Base-by-base conservation (phyloP, 2,329 filamentous ascomycete genomes). In the Cercospora sp. region DNA sequence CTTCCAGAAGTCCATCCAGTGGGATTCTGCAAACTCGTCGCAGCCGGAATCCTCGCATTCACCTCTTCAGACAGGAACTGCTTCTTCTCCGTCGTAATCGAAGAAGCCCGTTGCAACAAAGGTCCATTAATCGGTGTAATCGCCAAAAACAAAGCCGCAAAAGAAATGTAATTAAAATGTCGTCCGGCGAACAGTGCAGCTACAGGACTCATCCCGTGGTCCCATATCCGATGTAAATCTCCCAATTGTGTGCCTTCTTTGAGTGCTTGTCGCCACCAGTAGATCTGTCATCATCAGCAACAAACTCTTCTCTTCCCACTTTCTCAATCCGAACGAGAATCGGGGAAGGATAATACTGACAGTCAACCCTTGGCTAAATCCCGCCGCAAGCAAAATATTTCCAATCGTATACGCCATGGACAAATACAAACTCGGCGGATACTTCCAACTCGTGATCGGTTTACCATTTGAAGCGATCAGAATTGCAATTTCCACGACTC, bases 71-170 rank as follows among this genome's bases (percentile, higher is more conserved):
- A 68, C 8, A 66, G 20, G 40, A 62, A 67, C 18, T 63, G 59
- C 12, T 57, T 60, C 53, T 13, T 66, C n/a, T 60, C 64, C 28
- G 64, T 67, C 13, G 63, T 68, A 20, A 63, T 68, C 1, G 69
- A 63, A 9, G 69, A 70, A 55, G 69, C 63, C 10, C 69, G 60
- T 53, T 70, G 69, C 26, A 70, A 33, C 30, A 70, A 40, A 33
- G 69, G 69, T 63, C 69, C 66, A 42, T 68, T 70, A 36, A 70
- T 64, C 12, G 69, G 69, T 2, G 69, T 70, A 8, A 70, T 63
- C 1, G 66, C 69, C 28, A 70, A 26, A 23, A 68, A 68, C 26
- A 70, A 23, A 10, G 69, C 69, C 7, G 69, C 69, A 23, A 70
- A 70, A 8, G 69, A 68, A 48, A 70, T 68, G 53, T 67, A 68